These are phyloP conservation scores for Eucommia ulmoides DNA, from an alignment of 257 asterid species.

Conservation along the genomic window DNA sequence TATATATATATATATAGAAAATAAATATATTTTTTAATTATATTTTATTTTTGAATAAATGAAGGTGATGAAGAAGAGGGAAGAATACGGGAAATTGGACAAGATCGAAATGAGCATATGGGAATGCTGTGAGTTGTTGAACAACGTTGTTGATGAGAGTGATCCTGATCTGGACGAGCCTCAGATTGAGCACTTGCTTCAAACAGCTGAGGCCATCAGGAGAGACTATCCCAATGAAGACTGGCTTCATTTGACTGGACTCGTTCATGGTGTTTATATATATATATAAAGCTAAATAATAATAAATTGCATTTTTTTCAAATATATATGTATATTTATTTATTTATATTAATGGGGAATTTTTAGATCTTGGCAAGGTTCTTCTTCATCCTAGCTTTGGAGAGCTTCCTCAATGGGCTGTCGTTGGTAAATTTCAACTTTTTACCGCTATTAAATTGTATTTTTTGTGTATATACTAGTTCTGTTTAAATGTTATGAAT, in stretches of 20 bases:
- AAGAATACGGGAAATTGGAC: conserved; percentile 19
- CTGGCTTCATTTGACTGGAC: conserved; percentile 45
- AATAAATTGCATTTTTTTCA: background rate
- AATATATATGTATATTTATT: background rate
- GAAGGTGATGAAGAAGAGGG: conserved; percentile 33
- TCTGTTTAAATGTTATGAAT: background rate
- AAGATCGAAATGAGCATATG: conserved; percentile 39
- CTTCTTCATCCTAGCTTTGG: conserved; percentile 37
- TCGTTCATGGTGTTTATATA: conserved; percentile 25
- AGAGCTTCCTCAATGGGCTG: conserved; percentile 40
- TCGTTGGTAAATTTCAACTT: conserved; percentile 6
- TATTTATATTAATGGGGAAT: no score
- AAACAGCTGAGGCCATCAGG: conserved; percentile 40
- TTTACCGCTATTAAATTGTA: background rate
- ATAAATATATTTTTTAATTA: background rate
- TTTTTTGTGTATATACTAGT: background rate
- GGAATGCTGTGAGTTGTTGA: conserved; percentile 43
- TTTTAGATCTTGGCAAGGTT: conserved; percentile 45
- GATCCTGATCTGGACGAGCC: conserved; percentile 51
- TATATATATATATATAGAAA: background rate
- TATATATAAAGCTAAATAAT: no score
- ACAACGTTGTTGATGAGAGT: conserved; percentile 33
- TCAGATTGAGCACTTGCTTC: conserved; percentile 37
- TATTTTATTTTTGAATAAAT: background rate
- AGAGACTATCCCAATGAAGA: conserved; percentile 37